A percentile compares a stretch with the other conserved stretches of the same genome.
These are phyloP conservation scores for Quercus gilva DNA, from an alignment of 306 rosid genomes.

Conservation along the genomic window DNA sequence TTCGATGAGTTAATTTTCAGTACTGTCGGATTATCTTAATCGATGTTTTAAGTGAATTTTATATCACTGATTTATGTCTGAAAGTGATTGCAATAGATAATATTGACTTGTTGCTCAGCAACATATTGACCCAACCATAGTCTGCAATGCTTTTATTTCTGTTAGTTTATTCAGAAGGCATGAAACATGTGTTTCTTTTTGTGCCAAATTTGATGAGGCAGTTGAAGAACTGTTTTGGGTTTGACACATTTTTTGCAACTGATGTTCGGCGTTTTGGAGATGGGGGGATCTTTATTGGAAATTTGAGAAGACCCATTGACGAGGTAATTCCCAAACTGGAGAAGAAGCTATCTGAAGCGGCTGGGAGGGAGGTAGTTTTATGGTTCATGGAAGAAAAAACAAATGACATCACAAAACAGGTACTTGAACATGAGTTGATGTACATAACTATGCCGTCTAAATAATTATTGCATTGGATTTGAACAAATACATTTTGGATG, in stretches of 20 bases:
- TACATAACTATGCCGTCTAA: background rate
- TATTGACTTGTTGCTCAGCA: background rate
- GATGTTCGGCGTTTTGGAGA: constrained; percentile 96
- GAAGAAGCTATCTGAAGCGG: constrained; percentile 77
- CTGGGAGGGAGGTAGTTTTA: constrained; percentile 72
- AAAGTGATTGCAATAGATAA: no score
- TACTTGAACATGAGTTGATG: constrained; percentile 17
- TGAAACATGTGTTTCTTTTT: background rate
- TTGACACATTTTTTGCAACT: constrained; percentile 79
- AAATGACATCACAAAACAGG: constrained; percentile 83
- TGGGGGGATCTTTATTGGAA: constrained; percentile 91
- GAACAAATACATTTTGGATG: background rate
- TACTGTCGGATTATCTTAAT: no score
- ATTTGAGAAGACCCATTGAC: constrained; percentile 83
- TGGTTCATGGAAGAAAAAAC: constrained; percentile 93
- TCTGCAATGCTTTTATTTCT: background rate
- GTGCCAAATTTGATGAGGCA: constrained; percentile 28
- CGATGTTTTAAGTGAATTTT: no score
- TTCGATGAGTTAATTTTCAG: background rate
- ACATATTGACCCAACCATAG: background rate
- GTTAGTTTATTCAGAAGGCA: background rate
- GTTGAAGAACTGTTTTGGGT: constrained; percentile 86
- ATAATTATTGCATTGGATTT: background rate
- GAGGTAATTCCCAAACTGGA: constrained; percentile 86
- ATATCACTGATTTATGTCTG: no score